Evolutionary conservation across 768 basidiomycete species (phyloP), one percentile per base, ranked within the genome.

Genomic region (Chalciporus chontae): DNA sequence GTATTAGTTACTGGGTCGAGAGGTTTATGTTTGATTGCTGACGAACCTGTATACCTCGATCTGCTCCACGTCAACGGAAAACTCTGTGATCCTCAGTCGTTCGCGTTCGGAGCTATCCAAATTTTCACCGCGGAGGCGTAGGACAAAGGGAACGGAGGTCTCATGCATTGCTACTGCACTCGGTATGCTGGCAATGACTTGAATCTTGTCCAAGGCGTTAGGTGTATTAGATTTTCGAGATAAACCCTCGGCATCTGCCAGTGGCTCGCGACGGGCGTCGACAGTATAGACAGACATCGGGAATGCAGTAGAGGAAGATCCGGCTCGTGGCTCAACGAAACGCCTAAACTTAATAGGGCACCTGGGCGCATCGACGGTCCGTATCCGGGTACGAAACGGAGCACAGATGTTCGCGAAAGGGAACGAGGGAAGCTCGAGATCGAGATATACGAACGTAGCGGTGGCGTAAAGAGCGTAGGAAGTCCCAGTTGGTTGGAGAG

Each of bases 381-480:
- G 74, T 24, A 67, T 53, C 23, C 73, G 77, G 37, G 74, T 73
- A 48, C 75, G 75, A 61, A 83, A 78, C 9, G 81, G 73, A 8
- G 79, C 66, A 56, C 83, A 90, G 18, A 87, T 66, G 7, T 73
- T 69, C 2, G 76, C 72, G 37, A 85, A 63, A 40, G 73, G 76
- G 68, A 79, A 79, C 3, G 71, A 58, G 8, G 70, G 57, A 45
- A 58, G 59, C 40, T 65, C 59, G 4, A 79, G 79, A 24, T 77
- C 77, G 32, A 75, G 45, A 47, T 73, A 67, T 23, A 72, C 56
- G 58, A 82, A 84, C 54, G 77, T 81, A 8, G 84, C 87, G 21
- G 78, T 78, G 14, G 87, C 86, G 54, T 78, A 80, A 23, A 92
- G 72, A 17, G 74, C 72, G 61, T 92, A 92, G 47, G 75, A 77